These are phyloP conservation scores for Choiromyces venosus DNA, from an alignment of 495 filamentous ascomycete genomes.

Conservation along the genomic window DNA sequence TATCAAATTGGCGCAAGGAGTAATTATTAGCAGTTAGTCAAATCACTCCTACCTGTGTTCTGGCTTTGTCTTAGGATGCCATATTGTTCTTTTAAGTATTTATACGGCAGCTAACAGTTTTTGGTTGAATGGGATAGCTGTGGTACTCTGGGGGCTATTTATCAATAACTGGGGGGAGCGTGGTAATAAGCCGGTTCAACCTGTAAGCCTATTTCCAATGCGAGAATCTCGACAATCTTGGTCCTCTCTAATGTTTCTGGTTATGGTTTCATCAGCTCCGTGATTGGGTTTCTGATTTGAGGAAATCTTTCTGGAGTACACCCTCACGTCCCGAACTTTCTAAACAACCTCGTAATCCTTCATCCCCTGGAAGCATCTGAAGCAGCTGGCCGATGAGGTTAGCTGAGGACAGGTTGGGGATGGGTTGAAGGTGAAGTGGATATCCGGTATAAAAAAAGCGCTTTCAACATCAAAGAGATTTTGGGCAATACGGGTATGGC, in stretches of 20 bases:
- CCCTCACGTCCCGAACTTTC: conserved; percentile 9
- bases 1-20: conserved; percentile 65
- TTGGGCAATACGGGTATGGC: not conserved
- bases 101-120: not conserved
- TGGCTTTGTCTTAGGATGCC: not conserved
- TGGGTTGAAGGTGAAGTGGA: not conserved
- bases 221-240: not conserved
- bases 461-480: not conserved
- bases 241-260: not conserved
- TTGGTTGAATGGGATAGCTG: conserved; percentile 47
- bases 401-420: not conserved
- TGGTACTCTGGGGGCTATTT: conserved; percentile 65
- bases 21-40: conserved; percentile 58
- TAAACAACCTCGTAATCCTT: not conserved
- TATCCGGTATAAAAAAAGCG: not conserved
- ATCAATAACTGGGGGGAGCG: conserved; percentile 70
- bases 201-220: conserved; percentile 44
- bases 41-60: conserved; percentile 12
- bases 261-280: conserved; percentile 16
- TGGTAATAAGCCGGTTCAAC: conserved; percentile 56
- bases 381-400: not conserved
- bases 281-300: conserved; percentile 22
- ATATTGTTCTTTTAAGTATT: not conserved
- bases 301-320: conserved; percentile 24
- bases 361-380: conserved; percentile 4